Conservation (phyloP, 2,329 filamentous ascomycete species). For the Rugonectria rugulosa region DNA sequence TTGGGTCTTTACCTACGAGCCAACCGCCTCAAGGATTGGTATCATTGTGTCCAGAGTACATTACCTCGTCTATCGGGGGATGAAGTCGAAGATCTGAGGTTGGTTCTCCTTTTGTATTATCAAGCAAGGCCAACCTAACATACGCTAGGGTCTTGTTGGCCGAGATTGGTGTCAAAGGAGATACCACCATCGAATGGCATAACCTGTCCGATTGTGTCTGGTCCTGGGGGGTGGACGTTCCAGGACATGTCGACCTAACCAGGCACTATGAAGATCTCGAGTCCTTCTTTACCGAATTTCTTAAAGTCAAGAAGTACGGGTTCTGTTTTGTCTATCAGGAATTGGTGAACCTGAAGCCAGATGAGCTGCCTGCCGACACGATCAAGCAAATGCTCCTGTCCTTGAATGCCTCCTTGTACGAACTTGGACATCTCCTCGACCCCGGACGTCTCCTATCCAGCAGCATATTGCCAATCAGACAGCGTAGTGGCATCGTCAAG, state of each 20-base stretch:
- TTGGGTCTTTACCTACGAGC: neutral
- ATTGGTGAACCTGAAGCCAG: slow-evolving; percentile 13
- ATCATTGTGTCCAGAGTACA: neutral
- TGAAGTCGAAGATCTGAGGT: neutral
- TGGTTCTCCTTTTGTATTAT: neutral
- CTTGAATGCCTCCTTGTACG: slow-evolving; percentile 24
- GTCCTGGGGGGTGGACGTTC: slow-evolving; percentile 28
- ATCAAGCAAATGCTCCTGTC: slow-evolving; percentile 22
- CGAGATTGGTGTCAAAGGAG: slow-evolving; percentile 20
- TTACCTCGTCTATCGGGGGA: neutral
- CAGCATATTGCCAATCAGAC: slow-evolving; percentile 23
- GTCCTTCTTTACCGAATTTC: slow-evolving; percentile 28
- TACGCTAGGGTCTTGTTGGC: no score
- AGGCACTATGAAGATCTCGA: slow-evolving; percentile 28
- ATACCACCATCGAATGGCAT: slow-evolving; percentile 21
- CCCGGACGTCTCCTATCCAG: slow-evolving; percentile 17
- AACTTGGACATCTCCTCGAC: slow-evolving; percentile 30
- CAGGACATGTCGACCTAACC: slow-evolving; percentile 28
- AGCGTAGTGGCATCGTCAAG: slow-evolving; percentile 12
- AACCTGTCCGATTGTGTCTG: slow-evolving; percentile 27
- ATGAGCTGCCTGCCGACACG: neutral
- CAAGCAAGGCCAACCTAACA: neutral
- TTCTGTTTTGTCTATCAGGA: slow-evolving; percentile 25
- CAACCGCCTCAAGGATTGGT: neutral
- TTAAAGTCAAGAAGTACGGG: slow-evolving; percentile 23